Evolutionary conservation across 768 basidiomycete genomes (phyloP), one percentile per base, ranked within the genome.

Genomic region (Suillus ampliporus): DNA sequence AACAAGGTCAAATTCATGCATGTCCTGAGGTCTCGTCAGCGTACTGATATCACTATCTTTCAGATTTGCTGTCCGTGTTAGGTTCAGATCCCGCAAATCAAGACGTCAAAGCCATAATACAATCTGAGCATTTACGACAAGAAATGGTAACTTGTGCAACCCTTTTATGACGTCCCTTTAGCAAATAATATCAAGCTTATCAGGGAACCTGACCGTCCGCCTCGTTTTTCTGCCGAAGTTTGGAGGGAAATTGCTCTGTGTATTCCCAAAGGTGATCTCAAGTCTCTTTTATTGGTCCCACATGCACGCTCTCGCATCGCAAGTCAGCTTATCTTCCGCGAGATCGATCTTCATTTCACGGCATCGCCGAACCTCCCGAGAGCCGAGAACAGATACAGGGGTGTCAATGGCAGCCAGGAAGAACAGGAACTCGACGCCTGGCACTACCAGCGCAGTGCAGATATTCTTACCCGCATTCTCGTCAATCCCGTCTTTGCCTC

Each of bases 171-270:
- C 67, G 43, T 59, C 47, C 11, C 31, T 47, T 50, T 31, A 19
- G 17, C 9, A 31, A 48, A 56, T 50, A 61, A 44, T 44, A 53
- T 31, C 46, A 64, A 74, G 75, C 71, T 73, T 53, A 66, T 73
- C 40, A 65, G 72, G 46, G 74, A 82, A 17, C 81, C 82, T 10
- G 71, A 76, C 31, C 79, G 78, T 19, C 48, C 48, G 2, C 84
- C 84, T 43, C 81, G 82, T 21, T 84, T 91, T 67, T 89, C 48
- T 3, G 78, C 79, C 6, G 90, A 91, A 74, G 84, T 91, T 57
- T 91, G 90, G 90, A 79, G 86, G 38, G 85, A 90, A 69, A 86
- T 91, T 43, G 88, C 85, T 0, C 74, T 81, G 5, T 86, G 81
- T 67, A 80, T 91, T 6, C 86, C 89, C 0, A 81, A 84, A n/a